These are phyloP conservation scores for Heimioporus sp. DNA, from an alignment of 768 basidiomycete species.

Conservation along the genomic window DNA sequence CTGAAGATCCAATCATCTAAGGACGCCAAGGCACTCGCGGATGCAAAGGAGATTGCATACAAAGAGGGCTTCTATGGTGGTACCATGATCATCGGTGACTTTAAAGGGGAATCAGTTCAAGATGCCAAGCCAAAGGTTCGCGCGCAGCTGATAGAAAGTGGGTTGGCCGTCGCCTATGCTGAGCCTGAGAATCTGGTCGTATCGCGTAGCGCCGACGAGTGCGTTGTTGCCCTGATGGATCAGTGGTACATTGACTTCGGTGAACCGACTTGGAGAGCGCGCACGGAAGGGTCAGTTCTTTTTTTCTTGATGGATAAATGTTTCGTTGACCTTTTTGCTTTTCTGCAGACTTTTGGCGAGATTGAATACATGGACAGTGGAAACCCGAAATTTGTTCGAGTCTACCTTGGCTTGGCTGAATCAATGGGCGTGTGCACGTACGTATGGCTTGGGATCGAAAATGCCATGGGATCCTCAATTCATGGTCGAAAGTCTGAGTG, in stretches of 20 bases:
- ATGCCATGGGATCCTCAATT: conserved; percentile 97
- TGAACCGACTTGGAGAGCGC: conserved; percentile 82
- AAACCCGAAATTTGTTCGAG: conserved; percentile 92
- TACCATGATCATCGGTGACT: conserved; percentile 88
- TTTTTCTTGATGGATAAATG: background rate
- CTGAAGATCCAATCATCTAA: conserved; percentile 95
- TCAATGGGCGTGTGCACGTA: conserved; percentile 98
- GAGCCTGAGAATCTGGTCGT: conserved; percentile 93
- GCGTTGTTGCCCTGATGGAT: conserved; percentile 96
- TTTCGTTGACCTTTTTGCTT: background rate
- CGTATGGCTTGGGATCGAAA: conserved; percentile 92
- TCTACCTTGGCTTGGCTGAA: conserved; percentile 92
- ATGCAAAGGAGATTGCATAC: conserved; percentile 97
- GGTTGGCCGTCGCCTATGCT: conserved; percentile 86
- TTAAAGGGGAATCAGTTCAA: conserved; percentile 83
- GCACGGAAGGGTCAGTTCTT: conserved; percentile 73
- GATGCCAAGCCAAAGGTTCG: conserved; percentile 91
- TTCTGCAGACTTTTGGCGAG: conserved; percentile 61
- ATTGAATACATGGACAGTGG: conserved; percentile 90
- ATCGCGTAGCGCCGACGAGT: conserved; percentile 92
- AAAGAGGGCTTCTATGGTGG: conserved; percentile 98
- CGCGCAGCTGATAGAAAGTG: conserved; percentile 73
- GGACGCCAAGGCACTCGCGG: conserved; percentile 88
- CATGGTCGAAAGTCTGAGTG: conserved; percentile 94
- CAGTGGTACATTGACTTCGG: conserved; percentile 99